These are phyloP conservation scores for Solanum piurae DNA, from an alignment of 257 asterid species.

Conservation along the genomic window DNA sequence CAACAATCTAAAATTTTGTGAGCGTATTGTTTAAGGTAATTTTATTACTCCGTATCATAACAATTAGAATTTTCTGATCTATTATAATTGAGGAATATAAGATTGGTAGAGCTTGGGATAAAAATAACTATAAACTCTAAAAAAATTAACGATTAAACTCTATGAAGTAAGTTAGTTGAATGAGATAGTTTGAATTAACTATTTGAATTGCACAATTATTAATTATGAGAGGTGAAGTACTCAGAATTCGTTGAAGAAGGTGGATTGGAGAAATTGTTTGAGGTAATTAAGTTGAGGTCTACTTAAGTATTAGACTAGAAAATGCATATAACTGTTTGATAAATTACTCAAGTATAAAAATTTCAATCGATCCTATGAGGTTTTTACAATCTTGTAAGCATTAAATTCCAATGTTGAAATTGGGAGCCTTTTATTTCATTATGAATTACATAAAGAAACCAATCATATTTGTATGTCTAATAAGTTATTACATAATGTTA, in stretches of 20 bases:
- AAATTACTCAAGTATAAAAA: neutral
- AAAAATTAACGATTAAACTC: neutral
- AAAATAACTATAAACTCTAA: neutral
- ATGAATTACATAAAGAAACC: neutral
- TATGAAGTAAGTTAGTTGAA: neutral
- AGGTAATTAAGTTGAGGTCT: neutral
- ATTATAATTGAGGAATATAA: neutral
- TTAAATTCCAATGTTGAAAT: neutral
- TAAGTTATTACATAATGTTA: neutral
- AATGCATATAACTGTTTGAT: neutral
- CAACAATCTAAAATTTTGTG: neutral
- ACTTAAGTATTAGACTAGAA: neutral
- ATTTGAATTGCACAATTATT: neutral
- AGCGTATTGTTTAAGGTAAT: neutral
- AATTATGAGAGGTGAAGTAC: neutral
- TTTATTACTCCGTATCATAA: neutral
- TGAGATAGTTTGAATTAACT: neutral
- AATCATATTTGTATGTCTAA: neutral
- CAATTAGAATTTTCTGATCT: neutral
- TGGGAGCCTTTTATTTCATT: neutral
- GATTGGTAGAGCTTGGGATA: neutral
- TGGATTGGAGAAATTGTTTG: neutral
- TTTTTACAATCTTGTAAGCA: neutral
- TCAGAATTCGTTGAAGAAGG: neutral
- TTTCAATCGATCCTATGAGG: neutral